Evolutionary conservation across 805 yeast genomes (phyloP).

Genomic region (Saccharomycopsis olivae): DNA sequence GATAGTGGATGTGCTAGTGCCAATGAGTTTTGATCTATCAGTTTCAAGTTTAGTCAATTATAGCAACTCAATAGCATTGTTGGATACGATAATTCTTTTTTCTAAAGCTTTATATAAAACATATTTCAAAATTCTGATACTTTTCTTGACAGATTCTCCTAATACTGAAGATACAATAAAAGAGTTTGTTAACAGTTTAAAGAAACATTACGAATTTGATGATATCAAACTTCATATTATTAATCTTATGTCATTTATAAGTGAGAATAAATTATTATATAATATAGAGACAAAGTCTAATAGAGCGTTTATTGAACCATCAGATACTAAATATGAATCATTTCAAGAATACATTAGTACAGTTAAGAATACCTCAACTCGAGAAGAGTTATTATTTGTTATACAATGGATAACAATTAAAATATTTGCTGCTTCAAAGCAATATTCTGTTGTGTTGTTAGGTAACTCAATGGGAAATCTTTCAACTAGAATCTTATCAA

Average conservation of each 20-base stretch:
- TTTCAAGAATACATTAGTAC: slow-evolving; percentile 9
- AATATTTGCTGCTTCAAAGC: slow-evolving; percentile 20
- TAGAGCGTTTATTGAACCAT: not conserved
- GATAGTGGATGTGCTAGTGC: slow-evolving; percentile 26
- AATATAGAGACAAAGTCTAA: slow-evolving; percentile 6
- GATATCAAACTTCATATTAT: slow-evolving; percentile 8
- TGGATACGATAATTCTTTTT: slow-evolving; percentile 31
- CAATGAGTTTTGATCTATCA: slow-evolving; percentile 28
- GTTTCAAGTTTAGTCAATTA: slow-evolving; percentile 21
- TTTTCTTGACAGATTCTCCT: slow-evolving; percentile 5
- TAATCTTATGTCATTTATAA: slow-evolving; percentile 10
- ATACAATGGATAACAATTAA: slow-evolving; percentile 10
- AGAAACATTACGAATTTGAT: slow-evolving; percentile 2
- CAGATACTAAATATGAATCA: not conserved
- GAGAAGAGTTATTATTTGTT: slow-evolving; percentile 15
- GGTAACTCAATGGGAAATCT: slow-evolving; percentile 33
- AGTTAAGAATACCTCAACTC: slow-evolving; percentile 9
- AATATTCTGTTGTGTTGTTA: slow-evolving; percentile 30
- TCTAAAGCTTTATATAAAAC: slow-evolving; percentile 26
- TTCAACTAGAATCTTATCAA: slow-evolving; percentile 34
- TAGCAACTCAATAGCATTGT: slow-evolving; percentile 24
- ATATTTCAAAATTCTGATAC: slow-evolving; percentile 8
- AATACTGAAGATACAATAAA: not conserved
- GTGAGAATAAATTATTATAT: not conserved
- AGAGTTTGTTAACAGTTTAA: slow-evolving; percentile 2